Percentiles rank a stretch among this genome's conserved stretches.
Evolutionary conservation across 306 rosid species (phyloP).

Genomic region (Castanea crenata): DNA sequence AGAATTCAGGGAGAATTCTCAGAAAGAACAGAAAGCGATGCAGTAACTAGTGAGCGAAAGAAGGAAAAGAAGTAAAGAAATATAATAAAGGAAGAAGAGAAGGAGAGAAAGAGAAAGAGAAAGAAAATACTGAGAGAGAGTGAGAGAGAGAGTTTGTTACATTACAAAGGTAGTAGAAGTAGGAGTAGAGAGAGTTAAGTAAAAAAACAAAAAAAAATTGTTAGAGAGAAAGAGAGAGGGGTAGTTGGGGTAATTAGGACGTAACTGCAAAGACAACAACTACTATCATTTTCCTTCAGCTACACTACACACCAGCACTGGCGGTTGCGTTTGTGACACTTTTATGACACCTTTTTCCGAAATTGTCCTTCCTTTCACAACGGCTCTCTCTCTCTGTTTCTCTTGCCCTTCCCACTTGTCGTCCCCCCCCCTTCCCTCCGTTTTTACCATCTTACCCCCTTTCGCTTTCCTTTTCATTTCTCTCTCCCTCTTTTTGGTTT

Average conservation of each 20-base stretch:
- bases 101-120: not conserved
- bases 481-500: not conserved
- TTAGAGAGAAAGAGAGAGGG: slow-evolving; percentile 22
- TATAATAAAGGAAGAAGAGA: not conserved
- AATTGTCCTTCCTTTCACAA: slow-evolving; percentile 30
- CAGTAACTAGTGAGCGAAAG: slow-evolving; percentile 21
- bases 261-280: slow-evolving; percentile 43
- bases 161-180: not conserved
- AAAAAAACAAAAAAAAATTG: not conserved
- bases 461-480: not conserved
- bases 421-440: not conserved
- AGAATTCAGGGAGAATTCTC: slow-evolving; percentile 17
- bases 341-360: slow-evolving; percentile 19
- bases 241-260: slow-evolving; percentile 48
- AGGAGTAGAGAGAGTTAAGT: slow-evolving; percentile 20
- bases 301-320: slow-evolving; percentile 43
- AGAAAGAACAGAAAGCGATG: slow-evolving; percentile 33
- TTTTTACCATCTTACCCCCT: slow-evolving; percentile 30
- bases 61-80: not conserved
- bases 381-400: slow-evolving; percentile 20
- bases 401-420: too few species aligned
- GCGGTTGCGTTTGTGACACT: slow-evolving; percentile 26
- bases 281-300: slow-evolving; percentile 52
- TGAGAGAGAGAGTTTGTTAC: slow-evolving; percentile 4
- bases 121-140: slow-evolving; percentile 10